Evolutionary conservation across 2,329 filamentous ascomycete genomes (phyloP).

Genomic region (Rutstroemia sydowiana): DNA sequence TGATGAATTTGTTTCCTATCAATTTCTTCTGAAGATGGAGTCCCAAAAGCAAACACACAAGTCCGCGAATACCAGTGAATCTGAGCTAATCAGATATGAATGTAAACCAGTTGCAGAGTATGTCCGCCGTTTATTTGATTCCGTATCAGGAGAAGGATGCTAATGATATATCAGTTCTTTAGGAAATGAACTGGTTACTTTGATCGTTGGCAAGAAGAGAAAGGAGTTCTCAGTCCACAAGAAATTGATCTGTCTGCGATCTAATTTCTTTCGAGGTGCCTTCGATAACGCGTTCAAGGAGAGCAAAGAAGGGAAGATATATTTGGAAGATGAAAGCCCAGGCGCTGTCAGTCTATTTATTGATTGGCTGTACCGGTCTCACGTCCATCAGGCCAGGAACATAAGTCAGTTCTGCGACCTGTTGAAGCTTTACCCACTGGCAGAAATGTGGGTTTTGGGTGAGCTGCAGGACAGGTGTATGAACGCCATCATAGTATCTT

Average conservation of each 20-base stretch:
- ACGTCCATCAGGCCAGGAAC: neutral
- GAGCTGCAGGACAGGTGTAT: constrained; percentile 5
- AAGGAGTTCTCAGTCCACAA: neutral
- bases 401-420: constrained; percentile 2
- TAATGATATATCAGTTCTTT: neutral
- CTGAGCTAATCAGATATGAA: no score
- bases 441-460: constrained; percentile 5
- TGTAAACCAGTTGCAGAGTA: neutral
- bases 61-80: no score
- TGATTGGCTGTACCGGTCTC: constrained; percentile 8
- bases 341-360: neutral
- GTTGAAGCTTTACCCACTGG: constrained; percentile 8
- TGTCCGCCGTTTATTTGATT: neutral
- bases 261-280: neutral
- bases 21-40: no score
- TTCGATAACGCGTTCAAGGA: neutral
- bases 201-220: neutral
- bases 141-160: neutral
- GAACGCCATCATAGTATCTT: neutral
- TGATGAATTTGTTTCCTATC: no score
- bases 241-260: neutral
- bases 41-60: no score
- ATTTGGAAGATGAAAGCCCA: neutral
- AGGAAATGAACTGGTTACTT: neutral
- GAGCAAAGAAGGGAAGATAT: neutral